phyloP scores from a whole-genome alignment of 371 early-diverging fungal genomes.

The Mucor saturninus region DNA sequence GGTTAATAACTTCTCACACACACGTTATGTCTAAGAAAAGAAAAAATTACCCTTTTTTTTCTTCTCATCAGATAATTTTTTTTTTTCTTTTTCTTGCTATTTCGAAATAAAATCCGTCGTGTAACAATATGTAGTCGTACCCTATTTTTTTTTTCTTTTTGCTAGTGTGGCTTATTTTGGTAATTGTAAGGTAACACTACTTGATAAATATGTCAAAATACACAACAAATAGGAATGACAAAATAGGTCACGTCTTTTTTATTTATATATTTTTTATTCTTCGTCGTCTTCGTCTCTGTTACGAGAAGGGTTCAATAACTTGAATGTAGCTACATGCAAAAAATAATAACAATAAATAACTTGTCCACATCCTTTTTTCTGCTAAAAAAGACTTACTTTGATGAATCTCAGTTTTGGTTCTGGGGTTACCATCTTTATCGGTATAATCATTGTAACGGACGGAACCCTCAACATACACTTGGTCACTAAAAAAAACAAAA shows the following conservation, averaged over 20 bases:
- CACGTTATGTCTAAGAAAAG: background rate
- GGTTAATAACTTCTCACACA: constrained; percentile 19
- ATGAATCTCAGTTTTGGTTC: constrained; percentile 61
- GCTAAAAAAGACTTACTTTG: constrained; percentile 40
- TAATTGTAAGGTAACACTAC: background rate
- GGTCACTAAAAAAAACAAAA: constrained; percentile 38
- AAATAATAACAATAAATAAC: background rate
- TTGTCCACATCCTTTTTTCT: too few species aligned
- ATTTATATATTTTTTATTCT: constrained; percentile 3
- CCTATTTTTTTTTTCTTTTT: background rate
- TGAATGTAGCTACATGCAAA: constrained; percentile 11
- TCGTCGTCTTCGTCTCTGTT: constrained; percentile 18
- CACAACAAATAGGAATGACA: background rate
- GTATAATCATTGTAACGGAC: constrained; percentile 64
- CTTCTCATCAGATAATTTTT: background rate
- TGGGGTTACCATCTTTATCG: constrained; percentile 64
- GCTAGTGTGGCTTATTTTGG: constrained; percentile 4
- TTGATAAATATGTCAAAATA: background rate
- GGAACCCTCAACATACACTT: constrained; percentile 67
- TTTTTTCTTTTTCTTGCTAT: too few species aligned
- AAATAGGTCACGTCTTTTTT: background rate
- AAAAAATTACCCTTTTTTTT: background rate
- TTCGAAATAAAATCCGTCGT: background rate
- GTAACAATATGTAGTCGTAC: constrained; percentile 1
- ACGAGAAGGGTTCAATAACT: constrained; percentile 21